phyloP scores from a whole-genome alignment of 83 land plant genomes.

The Thuja plicata region DNA sequence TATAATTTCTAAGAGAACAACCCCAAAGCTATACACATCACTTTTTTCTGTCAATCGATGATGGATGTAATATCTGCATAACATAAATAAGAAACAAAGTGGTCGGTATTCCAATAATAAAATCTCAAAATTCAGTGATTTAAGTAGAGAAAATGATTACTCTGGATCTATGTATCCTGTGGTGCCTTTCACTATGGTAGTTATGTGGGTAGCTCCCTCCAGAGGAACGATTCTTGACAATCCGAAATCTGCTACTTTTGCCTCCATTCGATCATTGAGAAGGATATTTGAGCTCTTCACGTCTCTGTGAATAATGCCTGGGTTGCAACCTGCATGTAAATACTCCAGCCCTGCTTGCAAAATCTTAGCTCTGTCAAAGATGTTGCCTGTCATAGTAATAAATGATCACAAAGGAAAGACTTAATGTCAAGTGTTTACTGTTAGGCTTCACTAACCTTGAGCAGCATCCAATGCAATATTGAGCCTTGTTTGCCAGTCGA shows the following conservation, averaged over 20 bases:
- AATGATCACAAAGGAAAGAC: too few relatives aligned
- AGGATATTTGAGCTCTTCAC: slow-evolving; percentile 20
- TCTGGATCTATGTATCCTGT: slow-evolving; percentile 20
- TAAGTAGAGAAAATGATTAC: not conserved
- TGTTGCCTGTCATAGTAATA: not conserved
- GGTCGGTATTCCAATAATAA: not conserved
- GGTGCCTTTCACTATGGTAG: slow-evolving; percentile 16
- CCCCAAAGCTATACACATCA: slow-evolving; percentile 40
- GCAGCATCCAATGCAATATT: slow-evolving; percentile 42
- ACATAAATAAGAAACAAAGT: not conserved
- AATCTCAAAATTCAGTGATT: not conserved
- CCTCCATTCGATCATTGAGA: slow-evolving; percentile 2
- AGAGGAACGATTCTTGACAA: slow-evolving; percentile 9
- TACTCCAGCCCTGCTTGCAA: slow-evolving; percentile 42
- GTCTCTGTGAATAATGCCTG: slow-evolving; percentile 17
- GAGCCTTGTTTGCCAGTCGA: slow-evolving; percentile 40
- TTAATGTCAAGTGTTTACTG: too few relatives aligned
- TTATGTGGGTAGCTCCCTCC: slow-evolving; percentile 15
- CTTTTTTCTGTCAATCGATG: slow-evolving; percentile 20
- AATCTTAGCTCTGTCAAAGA: not conserved
- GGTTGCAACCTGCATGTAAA: slow-evolving; percentile 43
- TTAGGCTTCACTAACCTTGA: slow-evolving; percentile 26
- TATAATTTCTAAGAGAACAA: slow-evolving; percentile 41
- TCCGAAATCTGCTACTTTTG: slow-evolving; percentile 21
- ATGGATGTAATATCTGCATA: slow-evolving; percentile 17